Base-by-base conservation (phyloP, 2,329 filamentous ascomycete genomes). In the Xylaria digitata region DNA sequence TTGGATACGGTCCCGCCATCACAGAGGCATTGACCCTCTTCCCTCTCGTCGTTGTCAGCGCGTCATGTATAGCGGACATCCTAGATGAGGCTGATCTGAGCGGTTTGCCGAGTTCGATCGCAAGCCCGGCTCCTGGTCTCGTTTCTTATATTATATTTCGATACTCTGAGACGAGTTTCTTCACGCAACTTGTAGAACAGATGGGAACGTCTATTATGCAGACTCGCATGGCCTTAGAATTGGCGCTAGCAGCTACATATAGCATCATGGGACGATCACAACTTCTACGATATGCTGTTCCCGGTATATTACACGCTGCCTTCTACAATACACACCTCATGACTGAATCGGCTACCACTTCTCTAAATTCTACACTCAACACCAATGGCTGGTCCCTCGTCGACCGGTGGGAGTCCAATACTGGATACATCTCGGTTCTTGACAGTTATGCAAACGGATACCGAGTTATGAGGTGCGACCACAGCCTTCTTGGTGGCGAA, bases 401-500 rank as follows among this genome's bases (percentile, higher is more conserved):
- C 50, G 94, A 94, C 54, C 89, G 96, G 11, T 85, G 87, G 71
- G 96, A 98, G 79, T 97, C 94, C 0, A 80, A 91, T 55, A 98
- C 96, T 0, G 96, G 96, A 6, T 98, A 99, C 76, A 84, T 99
- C 49, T 97, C 95, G 0, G 92, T 99, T 1, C 78, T 97, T 30
- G 92, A 99, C 71, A 96, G 89, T 76, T 76, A 85, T 7, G 80
- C 89, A 5, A 84, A 88, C 45, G 87, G 89, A 1, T 97, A 92
- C 79, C 87, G 94, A 1, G 88, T 94, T 17, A 87, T 99, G 85
- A 89, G 96, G 67, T 97, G 94, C 78, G 96, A 98, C 75, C 96
- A 99, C 78, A 97, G 94, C 75, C 84, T 99, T 37, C 85, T 99
- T 1, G 96, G 96, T 46, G 96, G 96, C 42, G 92, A 97, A 79